Evolutionary conservation across 2,329 filamentous ascomycete genomes (phyloP), one percentile per base, ranked within the genome.

Genomic region (Aspergillus fructus): DNA sequence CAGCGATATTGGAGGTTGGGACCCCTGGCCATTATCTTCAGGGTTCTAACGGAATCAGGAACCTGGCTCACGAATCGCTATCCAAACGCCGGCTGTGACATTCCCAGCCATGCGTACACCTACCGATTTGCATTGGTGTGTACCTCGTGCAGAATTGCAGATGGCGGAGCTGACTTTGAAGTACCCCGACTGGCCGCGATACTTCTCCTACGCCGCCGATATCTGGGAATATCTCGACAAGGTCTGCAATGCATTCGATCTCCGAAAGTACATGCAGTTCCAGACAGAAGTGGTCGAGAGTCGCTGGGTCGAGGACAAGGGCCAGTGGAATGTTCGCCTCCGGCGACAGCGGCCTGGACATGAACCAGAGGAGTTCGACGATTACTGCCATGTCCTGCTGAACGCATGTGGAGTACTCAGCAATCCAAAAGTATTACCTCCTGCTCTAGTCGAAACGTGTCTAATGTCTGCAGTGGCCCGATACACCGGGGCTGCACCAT

Each of bases 1-100:
- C 40, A 11, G 19, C 1, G 56, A 58, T 33, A 23, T 59, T 40
- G 41, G 59, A 19, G 50, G 50, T 46, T 3, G 6, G 17, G 34
- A 3, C 21, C 15, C 39, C n/a, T 6, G 5, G 13, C 21, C 19
- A 12, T 5, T 13, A 3, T 23, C 24, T 11, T 23, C 17, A 43
- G 2, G 3, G 3, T 2, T 17, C 40, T 43, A 21, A 42, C 7
- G 15, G 5, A 19, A 8, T 15, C 49, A 52, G 58, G 61, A 5
- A 56, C 55, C 6, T 62, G 62, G 62, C 40, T 52, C 19, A 56
- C 62, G 11, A 59, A 59, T 21, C 49, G 46, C 5, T 59, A 68
- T 47, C 65, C 65, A 5, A 59, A 53, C 8, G 58, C 58, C 0
- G 59, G 60, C 4, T 59, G 57, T 21, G 56, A 61, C 8, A 30